A percentile compares a stretch with the other conserved stretches of the same genome.
Evolutionary conservation across 345 rosid genomes (phyloP).

Genomic region (Raphanus raphanistrum): DNA sequence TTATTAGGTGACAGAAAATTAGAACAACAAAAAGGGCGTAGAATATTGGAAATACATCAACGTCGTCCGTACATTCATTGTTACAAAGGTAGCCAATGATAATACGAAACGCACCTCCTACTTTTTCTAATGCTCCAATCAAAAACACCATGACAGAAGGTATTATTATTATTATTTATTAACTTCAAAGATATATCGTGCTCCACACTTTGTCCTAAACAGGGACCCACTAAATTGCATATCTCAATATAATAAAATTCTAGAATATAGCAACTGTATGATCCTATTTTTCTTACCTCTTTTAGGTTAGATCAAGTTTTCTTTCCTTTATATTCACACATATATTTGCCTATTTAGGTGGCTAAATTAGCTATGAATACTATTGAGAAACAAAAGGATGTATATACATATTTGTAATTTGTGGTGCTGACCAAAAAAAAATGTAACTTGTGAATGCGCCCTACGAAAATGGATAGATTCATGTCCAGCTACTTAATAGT

Average conservation of each 20-base stretch:
- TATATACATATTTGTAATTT: background rate
- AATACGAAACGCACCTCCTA: constrained; percentile 45
- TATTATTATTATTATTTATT: constrained; percentile 3
- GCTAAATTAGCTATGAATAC: background rate
- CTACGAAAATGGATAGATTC: background rate
- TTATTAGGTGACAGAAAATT: background rate
- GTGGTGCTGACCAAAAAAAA: no score
- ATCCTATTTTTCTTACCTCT: constrained; percentile 34
- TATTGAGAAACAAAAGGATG: background rate
- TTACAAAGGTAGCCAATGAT: constrained; percentile 48
- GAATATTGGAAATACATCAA: constrained; percentile 37
- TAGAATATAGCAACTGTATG: constrained; percentile 2
- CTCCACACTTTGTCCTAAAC: constrained; percentile 34
- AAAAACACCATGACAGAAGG: constrained; percentile 4
- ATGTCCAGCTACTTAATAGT: background rate
- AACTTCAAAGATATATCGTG: constrained; percentile 31
- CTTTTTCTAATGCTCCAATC: constrained; percentile 37
- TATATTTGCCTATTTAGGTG: constrained; percentile 21
- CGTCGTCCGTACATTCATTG: constrained; percentile 51
- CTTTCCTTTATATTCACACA: constrained; percentile 1
- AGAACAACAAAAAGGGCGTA: background rate
- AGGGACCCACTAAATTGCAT: constrained; percentile 19
- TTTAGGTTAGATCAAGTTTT: constrained; percentile 27
- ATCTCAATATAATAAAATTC: background rate
- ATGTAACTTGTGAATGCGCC: background rate